Conservation (phyloP, 192 early-diverging fungal genomes). For the Allomyces arbusculus region DNA sequence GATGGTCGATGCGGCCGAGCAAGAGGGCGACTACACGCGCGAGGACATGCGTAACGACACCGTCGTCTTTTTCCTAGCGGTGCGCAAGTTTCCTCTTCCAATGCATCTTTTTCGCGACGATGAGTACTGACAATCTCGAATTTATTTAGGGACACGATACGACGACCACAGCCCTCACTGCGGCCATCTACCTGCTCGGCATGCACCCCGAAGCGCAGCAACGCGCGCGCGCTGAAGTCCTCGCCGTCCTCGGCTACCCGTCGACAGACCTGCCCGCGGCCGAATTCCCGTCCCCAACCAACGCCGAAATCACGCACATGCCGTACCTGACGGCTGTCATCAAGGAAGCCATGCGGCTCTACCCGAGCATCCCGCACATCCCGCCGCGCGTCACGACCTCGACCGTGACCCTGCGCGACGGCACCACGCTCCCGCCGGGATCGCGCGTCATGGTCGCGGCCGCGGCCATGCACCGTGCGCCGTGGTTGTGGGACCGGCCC, state of each 20-base stretch:
- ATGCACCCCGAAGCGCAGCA: slow-evolving; percentile 24
- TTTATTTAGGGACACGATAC: slow-evolving; percentile 15
- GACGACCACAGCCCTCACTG: slow-evolving; percentile 29
- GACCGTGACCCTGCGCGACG: neutral
- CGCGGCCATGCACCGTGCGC: neutral
- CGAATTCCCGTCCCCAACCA: neutral
- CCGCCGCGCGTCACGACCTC: neutral
- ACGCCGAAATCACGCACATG: neutral
- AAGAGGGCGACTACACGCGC: neutral
- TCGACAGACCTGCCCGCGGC: neutral
- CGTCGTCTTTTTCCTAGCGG: slow-evolving; percentile 29
- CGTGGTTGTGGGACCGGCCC: neutral
- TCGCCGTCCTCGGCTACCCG: slow-evolving; percentile 27
- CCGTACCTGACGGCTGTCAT: neutral
- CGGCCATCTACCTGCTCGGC: slow-evolving; percentile 21
- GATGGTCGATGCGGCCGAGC: slow-evolving; percentile 9
- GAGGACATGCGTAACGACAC: slow-evolving; percentile 19
- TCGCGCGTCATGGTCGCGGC: neutral
- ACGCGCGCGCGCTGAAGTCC: slow-evolving; percentile 28
- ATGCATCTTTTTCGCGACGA: neutral
- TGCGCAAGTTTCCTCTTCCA: slow-evolving; percentile 6
- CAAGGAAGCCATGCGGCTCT: neutral
- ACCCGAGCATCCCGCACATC: slow-evolving; percentile 3
- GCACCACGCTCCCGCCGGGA: neutral
- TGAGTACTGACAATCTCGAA: neutral